These are phyloP conservation scores for Boeremia exigua DNA, from an alignment of 2,329 filamentous ascomycete species.

Conservation along the genomic window DNA sequence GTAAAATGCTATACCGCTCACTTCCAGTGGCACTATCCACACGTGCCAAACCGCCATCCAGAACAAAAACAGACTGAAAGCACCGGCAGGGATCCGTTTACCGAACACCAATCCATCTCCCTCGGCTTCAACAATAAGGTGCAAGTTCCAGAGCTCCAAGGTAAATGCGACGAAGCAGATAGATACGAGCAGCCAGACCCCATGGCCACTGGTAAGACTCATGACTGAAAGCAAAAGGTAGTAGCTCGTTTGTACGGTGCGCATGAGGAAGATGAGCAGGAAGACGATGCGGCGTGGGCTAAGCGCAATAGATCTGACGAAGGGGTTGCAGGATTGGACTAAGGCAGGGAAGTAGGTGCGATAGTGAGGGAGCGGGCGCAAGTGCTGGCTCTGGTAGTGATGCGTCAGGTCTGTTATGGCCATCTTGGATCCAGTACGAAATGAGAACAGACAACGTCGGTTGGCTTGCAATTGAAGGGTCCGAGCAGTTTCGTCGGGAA, in stretches of 20 bases:
- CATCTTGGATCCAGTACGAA: no score
- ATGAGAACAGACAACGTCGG: no score
- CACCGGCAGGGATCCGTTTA: no score
- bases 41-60: not conserved
- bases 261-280: not conserved
- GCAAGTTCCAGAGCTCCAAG: not conserved
- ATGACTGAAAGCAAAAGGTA: not conserved
- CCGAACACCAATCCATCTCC: not conserved
- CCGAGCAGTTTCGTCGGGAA: no score
- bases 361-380: not conserved
- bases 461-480: no score
- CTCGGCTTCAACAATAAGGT: not conserved
- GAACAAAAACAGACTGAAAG: not conserved
- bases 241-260: not conserved
- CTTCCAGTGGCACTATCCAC: not conserved
- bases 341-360: not conserved
- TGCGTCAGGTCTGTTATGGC: no score
- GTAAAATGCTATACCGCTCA: not conserved
- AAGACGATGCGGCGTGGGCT: not conserved
- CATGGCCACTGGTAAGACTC: not conserved
- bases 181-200: not conserved
- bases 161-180: not conserved
- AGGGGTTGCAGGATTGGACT: not conserved
- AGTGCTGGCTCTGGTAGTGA: not conserved
- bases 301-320: not conserved